Conservation (phyloP, 202 grass and related monocot genomes). For the Bolboschoenoplectus hybrid region DNA sequence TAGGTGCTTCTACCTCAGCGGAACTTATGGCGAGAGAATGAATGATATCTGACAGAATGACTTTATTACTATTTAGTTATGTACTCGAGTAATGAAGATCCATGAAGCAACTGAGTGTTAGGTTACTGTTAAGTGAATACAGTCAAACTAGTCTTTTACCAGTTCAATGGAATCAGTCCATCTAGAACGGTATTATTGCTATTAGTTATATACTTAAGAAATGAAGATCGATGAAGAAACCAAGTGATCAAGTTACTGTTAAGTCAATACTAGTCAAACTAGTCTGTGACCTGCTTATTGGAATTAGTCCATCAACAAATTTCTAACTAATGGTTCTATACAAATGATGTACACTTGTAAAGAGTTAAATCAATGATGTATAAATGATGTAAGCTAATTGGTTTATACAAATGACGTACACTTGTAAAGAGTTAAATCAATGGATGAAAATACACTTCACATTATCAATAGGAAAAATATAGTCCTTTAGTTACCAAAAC, state of each 20-base stretch:
- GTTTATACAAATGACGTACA: no score
- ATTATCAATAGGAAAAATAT: not conserved
- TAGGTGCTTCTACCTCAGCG: not conserved
- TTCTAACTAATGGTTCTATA: not conserved
- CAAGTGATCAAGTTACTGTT: not conserved
- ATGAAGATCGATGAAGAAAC: not conserved
- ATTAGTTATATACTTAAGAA: conserved; percentile 8
- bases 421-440: no score
- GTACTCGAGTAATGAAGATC: not conserved
- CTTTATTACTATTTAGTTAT: not conserved
- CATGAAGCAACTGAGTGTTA: not conserved
- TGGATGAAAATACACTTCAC: no score
- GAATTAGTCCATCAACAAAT: not conserved
- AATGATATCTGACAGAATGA: not conserved
- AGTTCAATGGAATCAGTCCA: not conserved
- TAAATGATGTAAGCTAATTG: no score
- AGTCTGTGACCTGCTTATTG: not conserved
- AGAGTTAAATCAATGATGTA: no score
- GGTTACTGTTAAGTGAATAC: not conserved
- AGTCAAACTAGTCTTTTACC: not conserved
- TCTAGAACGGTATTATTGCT: not conserved
- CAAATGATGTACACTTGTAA: no score
- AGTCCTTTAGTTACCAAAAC: not conserved
- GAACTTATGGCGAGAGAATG: not conserved
- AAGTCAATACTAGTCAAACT: not conserved